Evolutionary conservation across 768 basidiomycete species (phyloP), one percentile per base, ranked within the genome.

Genomic region (Galerina sulciceps): DNA sequence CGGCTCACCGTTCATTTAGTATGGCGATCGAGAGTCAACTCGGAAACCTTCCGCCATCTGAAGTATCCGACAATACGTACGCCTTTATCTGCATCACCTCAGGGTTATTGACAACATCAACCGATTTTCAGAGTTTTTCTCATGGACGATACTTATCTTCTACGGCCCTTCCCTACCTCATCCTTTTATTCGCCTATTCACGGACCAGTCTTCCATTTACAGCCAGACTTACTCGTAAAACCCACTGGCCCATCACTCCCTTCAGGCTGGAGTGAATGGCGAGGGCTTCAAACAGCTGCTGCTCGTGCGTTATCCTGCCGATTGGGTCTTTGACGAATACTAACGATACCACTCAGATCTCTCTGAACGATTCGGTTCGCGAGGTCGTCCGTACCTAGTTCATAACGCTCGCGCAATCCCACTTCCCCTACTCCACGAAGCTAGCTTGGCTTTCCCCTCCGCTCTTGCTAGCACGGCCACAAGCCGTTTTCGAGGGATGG

Each of bases 1-100:
- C 10, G 4, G 40, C 40, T 15, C 18, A 18, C 40, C 15, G n/a
- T 18, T 43, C n/a, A n/a, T 31, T 11, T 14, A 53, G 52, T n/a
- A 53, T 53, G 52, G 52, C 52, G n/a, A 40, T 53, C 10, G 52
- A 53, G 52, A 53, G 52, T 15, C 52, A 53, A 23, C 52, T 53
- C 2, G 52, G 38, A 11, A 53, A 53, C 22, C 15, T 53, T 18
- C 41, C 52, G 5, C 52, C 52, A 14, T 37, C 37, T 44, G 52
- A 53, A 17, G 52, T 53, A 2, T 41, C 52, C 17, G 52, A 53
- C 10, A 43, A 53, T 35, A 53, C 52, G 52, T 53, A 17, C 13
- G 38, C 34, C 4, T 10, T 43, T 38, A 42, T 42, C 10, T 36
- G 11, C 31, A 17, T 6, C 2, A 40, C 20, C 14, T 40, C 50